A percentile compares a stretch with the other conserved stretches of the same genome.
Conservation (phyloP, 179 eudicot species). For the Monotropa hypopitys region DNA sequence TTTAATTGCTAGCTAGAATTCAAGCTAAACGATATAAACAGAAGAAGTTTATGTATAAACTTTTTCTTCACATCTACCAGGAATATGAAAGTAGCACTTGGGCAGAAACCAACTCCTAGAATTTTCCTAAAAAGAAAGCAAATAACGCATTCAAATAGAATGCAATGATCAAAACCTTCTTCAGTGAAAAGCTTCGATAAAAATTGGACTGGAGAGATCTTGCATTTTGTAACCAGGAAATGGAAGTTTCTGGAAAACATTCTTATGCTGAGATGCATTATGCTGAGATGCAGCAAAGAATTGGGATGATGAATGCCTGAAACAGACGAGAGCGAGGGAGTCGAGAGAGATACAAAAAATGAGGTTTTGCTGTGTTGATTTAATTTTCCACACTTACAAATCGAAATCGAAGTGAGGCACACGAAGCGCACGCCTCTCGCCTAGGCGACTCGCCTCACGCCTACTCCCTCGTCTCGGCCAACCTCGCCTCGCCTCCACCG, state of each 20-base stretch:
- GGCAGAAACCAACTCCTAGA: neutral
- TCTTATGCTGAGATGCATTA: conserved; percentile 30
- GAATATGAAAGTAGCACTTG: neutral
- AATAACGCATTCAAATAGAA: neutral
- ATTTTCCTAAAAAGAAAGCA: neutral
- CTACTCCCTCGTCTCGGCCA: too few species aligned
- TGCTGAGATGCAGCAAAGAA: conserved; percentile 59
- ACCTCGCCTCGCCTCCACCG: too few species aligned
- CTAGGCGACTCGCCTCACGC: too few species aligned
- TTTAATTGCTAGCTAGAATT: neutral
- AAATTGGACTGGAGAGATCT: conserved; percentile 34
- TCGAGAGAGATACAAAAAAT: too few species aligned
- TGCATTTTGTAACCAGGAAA: conserved; percentile 35
- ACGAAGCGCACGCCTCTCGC: too few species aligned
- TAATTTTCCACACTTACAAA: too few species aligned
- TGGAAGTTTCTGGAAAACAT: conserved; percentile 48
- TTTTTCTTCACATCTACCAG: neutral
- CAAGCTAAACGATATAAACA: neutral
- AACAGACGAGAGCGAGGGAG: too few species aligned
- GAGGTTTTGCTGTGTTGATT: too few species aligned
- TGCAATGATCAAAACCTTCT: conserved; percentile 27
- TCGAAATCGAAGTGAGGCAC: too few species aligned
- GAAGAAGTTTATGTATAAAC: neutral
- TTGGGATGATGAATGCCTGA: too few species aligned
- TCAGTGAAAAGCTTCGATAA: conserved; percentile 43